phyloP scores from a whole-genome alignment of 305 asterid species.

The Solanum chacoense region DNA sequence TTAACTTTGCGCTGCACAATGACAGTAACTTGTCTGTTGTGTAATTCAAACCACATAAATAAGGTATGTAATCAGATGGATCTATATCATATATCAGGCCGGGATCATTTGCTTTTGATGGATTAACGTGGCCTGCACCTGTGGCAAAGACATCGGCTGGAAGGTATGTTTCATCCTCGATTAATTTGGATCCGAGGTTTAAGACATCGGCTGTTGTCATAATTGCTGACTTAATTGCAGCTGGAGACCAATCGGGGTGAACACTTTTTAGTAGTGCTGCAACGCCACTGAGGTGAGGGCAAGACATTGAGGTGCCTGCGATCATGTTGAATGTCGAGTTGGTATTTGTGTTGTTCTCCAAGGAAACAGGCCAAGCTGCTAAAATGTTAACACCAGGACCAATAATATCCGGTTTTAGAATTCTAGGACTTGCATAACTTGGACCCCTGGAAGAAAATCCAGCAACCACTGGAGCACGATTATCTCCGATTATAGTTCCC shows the following conservation, averaged over 20 bases:
- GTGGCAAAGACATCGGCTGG: constrained; percentile 30
- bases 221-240: constrained; percentile 55
- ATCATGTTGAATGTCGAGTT: constrained; percentile 25
- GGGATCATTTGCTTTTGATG: constrained; percentile 21
- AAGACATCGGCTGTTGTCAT: constrained; percentile 43
- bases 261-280: constrained; percentile 47
- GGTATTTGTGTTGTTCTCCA: constrained; percentile 16
- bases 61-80: constrained; percentile 30
- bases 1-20: constrained; percentile 18
- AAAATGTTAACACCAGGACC: constrained; percentile 51
- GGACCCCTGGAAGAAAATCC: constrained; percentile 48
- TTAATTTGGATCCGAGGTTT: constrained; percentile 23
- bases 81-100: constrained; percentile 38
- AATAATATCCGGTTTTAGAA: constrained; percentile 46
- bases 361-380: constrained; percentile 26
- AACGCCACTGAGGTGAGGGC: constrained; percentile 63
- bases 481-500: constrained; percentile 35
- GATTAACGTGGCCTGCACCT: constrained; percentile 25
- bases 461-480: constrained; percentile 30
- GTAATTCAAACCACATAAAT: constrained; percentile 37
- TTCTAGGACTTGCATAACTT: constrained; percentile 21
- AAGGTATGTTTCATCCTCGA: constrained; percentile 22
- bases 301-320: constrained; percentile 52
- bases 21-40: constrained; percentile 18
- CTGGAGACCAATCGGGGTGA: constrained; percentile 57